Conservation (phyloP, 768 basidiomycete species). For the Baorangia bicolor region DNA sequence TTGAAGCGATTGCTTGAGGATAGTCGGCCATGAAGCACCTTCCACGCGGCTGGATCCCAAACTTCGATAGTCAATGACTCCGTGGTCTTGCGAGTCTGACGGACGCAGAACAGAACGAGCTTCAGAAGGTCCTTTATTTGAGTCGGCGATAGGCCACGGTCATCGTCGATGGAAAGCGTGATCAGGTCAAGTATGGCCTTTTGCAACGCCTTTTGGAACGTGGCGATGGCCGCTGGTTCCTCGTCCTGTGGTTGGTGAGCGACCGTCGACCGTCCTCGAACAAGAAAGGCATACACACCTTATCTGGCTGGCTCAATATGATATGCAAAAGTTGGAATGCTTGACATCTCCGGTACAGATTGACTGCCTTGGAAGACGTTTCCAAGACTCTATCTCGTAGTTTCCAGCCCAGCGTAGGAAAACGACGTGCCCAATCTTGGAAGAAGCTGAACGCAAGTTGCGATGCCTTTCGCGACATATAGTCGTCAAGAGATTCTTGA, state of each 20-base stretch:
- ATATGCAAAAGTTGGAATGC: constrained; percentile 68
- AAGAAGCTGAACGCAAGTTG: constrained; percentile 72
- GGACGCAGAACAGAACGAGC: constrained; percentile 59
- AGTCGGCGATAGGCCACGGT: constrained; percentile 47
- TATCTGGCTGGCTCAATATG: constrained; percentile 48
- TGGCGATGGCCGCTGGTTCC: constrained; percentile 42
- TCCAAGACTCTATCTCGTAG: constrained; percentile 61
- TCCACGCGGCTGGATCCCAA: constrained; percentile 68
- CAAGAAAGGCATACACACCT: constrained; percentile 14
- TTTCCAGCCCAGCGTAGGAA: constrained; percentile 63
- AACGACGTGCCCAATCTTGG: constrained; percentile 70
- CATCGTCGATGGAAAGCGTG: constrained; percentile 47
- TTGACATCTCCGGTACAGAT: constrained; percentile 75
- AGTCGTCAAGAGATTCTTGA: constrained; percentile 66
- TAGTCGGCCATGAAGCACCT: constrained; percentile 45
- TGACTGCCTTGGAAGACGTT: constrained; percentile 59
- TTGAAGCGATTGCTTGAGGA: constrained; percentile 57
- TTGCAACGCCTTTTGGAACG: constrained; percentile 48
- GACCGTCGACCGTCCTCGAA: neutral
- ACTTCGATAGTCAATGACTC: constrained; percentile 31
- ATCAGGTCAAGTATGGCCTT: constrained; percentile 48
- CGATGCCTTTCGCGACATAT: constrained; percentile 78
- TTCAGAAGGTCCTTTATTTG: constrained; percentile 84
- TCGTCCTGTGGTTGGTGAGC: constrained; percentile 30
- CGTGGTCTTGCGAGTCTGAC: constrained; percentile 56